Evolutionary conservation across 2,329 filamentous ascomycete genomes (phyloP).

Genomic region (Pseudogymnoascus sp.): DNA sequence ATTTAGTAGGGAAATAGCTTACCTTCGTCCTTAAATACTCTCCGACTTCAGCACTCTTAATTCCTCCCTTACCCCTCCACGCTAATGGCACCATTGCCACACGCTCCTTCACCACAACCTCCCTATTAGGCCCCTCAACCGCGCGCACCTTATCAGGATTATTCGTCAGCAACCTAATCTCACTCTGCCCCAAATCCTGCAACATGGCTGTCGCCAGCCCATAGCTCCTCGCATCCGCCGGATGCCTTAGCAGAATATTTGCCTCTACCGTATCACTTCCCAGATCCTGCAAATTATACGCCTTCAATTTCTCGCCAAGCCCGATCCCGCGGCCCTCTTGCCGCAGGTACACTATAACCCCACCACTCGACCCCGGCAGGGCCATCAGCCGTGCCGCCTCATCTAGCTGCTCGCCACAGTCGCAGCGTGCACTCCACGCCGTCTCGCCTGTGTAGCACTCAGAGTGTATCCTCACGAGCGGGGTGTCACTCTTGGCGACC

Average conservation of each 20-base stretch:
- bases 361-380: slow-evolving; percentile 58
- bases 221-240: slow-evolving; percentile 89
- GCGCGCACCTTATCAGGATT: slow-evolving; percentile 96
- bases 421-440: slow-evolving; percentile 94
- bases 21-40: slow-evolving; percentile 95
- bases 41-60: slow-evolving; percentile 81
- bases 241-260: slow-evolving; percentile 82
- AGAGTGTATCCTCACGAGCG: slow-evolving; percentile 89
- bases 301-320: slow-evolving; percentile 90
- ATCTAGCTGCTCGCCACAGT: slow-evolving; percentile 95
- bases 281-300: slow-evolving; percentile 94
- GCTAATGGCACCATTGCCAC: slow-evolving; percentile 94
- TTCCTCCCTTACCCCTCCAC: slow-evolving; percentile 80
- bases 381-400: slow-evolving; percentile 93
- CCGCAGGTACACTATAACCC: slow-evolving; percentile 89
- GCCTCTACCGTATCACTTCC: slow-evolving; percentile 97
- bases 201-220: slow-evolving; percentile 95
- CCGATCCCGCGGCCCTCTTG: slow-evolving; percentile 96
- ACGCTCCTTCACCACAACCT: slow-evolving; percentile 79
- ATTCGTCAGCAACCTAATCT: slow-evolving; percentile 82
- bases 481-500: slow-evolving; percentile 34
- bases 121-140: slow-evolving; percentile 82
- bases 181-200: slow-evolving; percentile 69
- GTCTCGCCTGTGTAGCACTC: slow-evolving; percentile 99
- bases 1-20: slow-evolving; percentile 26